Conservation (phyloP, 306 rosid species). For the Gastrolobium bilobum region DNA sequence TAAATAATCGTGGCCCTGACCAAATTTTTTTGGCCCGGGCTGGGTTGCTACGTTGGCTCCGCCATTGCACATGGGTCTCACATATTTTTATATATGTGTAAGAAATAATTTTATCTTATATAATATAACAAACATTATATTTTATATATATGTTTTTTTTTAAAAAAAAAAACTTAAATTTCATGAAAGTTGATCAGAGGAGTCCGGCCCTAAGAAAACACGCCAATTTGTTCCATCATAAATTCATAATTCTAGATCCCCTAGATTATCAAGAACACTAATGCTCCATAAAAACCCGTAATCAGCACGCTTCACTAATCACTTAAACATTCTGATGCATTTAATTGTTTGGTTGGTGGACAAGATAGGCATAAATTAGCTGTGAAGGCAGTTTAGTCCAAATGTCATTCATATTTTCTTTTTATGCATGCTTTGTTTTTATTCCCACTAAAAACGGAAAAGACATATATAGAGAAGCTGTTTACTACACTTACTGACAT, state of each 20-base stretch:
- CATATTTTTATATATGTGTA: too few relatives aligned
- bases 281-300: not conserved
- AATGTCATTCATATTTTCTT: not conserved
- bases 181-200: not conserved
- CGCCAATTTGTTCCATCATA: constrained; percentile 12
- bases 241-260: not conserved
- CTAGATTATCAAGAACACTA: not conserved
- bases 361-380: constrained; percentile 14
- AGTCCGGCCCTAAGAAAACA: not conserved
- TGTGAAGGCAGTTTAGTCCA: not conserved
- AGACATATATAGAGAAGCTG: constrained; percentile 14
- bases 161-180: not conserved
- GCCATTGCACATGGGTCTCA: too few relatives aligned
- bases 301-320: not conserved
- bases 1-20: too few relatives aligned
- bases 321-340: constrained; percentile 9
- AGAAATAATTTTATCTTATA: too few relatives aligned
- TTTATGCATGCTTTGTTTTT: constrained; percentile 29
- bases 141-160: too few relatives aligned
- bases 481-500: not conserved
- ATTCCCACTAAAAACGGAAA: constrained; percentile 46
- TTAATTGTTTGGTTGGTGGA: not conserved
- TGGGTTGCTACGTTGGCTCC: too few relatives aligned
- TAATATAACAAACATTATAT: too few relatives aligned
- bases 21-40: too few relatives aligned